Evolutionary conservation across 768 basidiomycete genomes (phyloP).

Genomic region (Paxillus involutus): DNA sequence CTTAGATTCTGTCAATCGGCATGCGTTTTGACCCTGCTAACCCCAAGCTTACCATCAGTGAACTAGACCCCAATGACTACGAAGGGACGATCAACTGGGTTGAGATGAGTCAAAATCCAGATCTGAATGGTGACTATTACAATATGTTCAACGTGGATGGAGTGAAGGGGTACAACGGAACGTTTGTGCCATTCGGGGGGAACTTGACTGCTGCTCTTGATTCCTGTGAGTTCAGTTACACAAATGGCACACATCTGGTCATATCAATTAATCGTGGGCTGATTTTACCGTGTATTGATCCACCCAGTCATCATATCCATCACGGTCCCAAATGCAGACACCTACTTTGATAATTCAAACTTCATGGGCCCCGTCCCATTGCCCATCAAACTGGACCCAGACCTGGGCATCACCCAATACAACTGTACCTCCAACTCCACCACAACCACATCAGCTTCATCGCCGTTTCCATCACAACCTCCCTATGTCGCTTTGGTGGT

Average conservation of each 20-base stretch:
- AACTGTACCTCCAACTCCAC: constrained; percentile 9
- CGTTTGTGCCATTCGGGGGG: constrained; percentile 19
- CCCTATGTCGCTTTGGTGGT: constrained; percentile 24
- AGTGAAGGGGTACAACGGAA: constrained; percentile 29
- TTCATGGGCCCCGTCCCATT: constrained; percentile 23
- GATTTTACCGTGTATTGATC: background rate
- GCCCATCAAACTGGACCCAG: constrained; percentile 1
- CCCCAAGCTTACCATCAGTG: constrained; percentile 31
- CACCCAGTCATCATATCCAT: constrained; percentile 15
- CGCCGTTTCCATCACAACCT: constrained; percentile 1
- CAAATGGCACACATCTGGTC: background rate
- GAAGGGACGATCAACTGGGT: constrained; percentile 33
- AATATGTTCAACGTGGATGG: constrained; percentile 27
- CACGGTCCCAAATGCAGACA: constrained; percentile 13
- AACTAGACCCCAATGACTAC: constrained; percentile 30
- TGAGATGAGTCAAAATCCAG: constrained; percentile 16
- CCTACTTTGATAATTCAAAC: constrained; percentile 17
- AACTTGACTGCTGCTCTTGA: constrained; percentile 21
- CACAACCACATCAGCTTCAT: background rate
- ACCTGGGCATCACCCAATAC: constrained; percentile 5
- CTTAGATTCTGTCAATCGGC: no score
- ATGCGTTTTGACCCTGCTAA: no score
- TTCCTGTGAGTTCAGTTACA: constrained; percentile 16
- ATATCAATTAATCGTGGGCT: background rate
- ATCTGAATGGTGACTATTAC: constrained; percentile 10